Conservation (phyloP, 768 basidiomycete species). For the Erythrobasidium yunnanense region DNA sequence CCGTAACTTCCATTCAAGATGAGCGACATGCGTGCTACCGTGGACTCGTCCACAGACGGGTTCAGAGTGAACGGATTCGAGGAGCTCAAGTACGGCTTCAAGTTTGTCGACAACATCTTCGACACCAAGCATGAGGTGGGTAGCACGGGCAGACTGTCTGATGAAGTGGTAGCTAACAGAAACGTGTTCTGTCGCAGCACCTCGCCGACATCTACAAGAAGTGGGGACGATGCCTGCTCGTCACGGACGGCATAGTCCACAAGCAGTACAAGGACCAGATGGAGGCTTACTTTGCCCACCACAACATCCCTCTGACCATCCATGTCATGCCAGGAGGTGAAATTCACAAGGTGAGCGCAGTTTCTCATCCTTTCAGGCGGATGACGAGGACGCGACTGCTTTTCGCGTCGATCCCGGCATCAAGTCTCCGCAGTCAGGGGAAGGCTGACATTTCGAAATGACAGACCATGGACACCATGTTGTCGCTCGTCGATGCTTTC, state of each 20-base stretch:
- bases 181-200: slow-evolving; percentile 29
- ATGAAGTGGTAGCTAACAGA: too few species aligned
- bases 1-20: not conserved
- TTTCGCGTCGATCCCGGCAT: not conserved
- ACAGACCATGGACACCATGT: slow-evolving; percentile 43
- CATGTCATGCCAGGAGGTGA: slow-evolving; percentile 43
- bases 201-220: slow-evolving; percentile 41
- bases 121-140: slow-evolving; percentile 34
- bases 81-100: slow-evolving; percentile 41
- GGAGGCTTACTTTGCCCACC: slow-evolving; percentile 40
- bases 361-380: not conserved
- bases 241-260: slow-evolving; percentile 41
- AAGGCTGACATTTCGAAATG: not conserved
- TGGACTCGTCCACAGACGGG: slow-evolving; percentile 20
- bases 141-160: too few species aligned
- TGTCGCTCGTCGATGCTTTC: slow-evolving; percentile 43
- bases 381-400: not conserved
- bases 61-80: slow-evolving; percentile 38
- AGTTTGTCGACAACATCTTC: slow-evolving; percentile 41
- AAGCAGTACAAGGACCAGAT: slow-evolving; percentile 39
- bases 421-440: not conserved
- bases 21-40: slow-evolving; percentile 40
- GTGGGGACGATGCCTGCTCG: slow-evolving; percentile 41
- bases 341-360: slow-evolving; percentile 38
- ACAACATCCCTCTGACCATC: slow-evolving; percentile 40